Conservation (phyloP, 768 basidiomycete genomes). For the Tricholoma bakamatsutake region DNA sequence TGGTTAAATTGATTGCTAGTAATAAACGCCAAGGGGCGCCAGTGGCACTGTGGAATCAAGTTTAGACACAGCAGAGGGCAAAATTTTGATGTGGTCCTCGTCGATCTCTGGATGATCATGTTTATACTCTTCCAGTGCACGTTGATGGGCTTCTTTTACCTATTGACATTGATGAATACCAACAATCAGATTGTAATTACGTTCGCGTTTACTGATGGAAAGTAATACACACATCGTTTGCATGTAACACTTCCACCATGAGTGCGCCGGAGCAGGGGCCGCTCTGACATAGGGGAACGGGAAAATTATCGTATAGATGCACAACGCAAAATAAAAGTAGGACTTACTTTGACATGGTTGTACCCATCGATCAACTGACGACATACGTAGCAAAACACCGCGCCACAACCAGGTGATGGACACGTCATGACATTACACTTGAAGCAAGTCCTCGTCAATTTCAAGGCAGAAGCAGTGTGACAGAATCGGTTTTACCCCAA, state of each 20-base stretch:
- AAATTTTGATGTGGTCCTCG: background rate
- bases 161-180: background rate
- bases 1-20: too few relatives aligned
- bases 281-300: background rate
- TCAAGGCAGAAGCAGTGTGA: background rate
- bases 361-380: constrained; percentile 67
- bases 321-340: background rate
- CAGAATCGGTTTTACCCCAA: constrained; percentile 47
- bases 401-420: constrained; percentile 47
- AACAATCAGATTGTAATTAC: background rate
- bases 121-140: background rate
- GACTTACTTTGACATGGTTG: constrained; percentile 60
- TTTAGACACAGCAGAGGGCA: background rate
- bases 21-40: too few relatives aligned
- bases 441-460: constrained; percentile 17
- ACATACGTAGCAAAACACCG: constrained; percentile 83
- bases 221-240: background rate
- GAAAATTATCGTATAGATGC: background rate
- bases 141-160: background rate
- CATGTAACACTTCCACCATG: background rate
- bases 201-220: background rate
- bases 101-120: background rate
- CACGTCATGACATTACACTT: constrained; percentile 91
- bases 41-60: too few relatives aligned
- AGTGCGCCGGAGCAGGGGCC: background rate